Percentiles rank a stretch among this genome's conserved stretches.
These are phyloP conservation scores for Tetrapisispora fleetii DNA, from an alignment of 805 yeast species.

Conservation along the genomic window DNA sequence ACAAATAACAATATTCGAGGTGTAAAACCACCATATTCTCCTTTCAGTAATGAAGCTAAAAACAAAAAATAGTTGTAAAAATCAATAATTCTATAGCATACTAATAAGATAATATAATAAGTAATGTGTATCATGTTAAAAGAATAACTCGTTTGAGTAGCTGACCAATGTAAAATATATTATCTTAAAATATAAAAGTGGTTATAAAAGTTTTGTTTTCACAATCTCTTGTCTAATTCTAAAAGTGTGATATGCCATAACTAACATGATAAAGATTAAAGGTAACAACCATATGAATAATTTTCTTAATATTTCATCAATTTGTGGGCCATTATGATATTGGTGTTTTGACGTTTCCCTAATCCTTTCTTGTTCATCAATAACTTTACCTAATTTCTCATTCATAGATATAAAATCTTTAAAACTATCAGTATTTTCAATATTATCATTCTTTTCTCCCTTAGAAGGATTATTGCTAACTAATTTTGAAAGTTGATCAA, in stretches of 20 bases:
- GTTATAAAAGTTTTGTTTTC: constrained; percentile 26
- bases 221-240: constrained; percentile 28
- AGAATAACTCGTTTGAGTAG: neutral
- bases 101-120: neutral
- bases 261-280: constrained; percentile 19
- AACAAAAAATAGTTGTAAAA: neutral
- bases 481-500: constrained; percentile 12
- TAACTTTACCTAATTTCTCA: constrained; percentile 22
- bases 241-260: constrained; percentile 29
- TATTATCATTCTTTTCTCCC: constrained; percentile 1
- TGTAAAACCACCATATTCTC: constrained; percentile 35
- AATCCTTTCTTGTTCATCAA: constrained; percentile 25
- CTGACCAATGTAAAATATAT: neutral
- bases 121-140: neutral
- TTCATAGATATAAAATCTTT: constrained; percentile 22
- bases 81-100: neutral
- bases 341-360: constrained; percentile 18
- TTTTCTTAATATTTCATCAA: constrained; percentile 25
- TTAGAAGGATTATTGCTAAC: constrained; percentile 3
- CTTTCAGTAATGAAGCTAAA: neutral
- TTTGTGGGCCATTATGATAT: constrained; percentile 14
- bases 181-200: neutral
- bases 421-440: constrained; percentile 8
- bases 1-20: constrained; percentile 38
- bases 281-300: constrained; percentile 26